Conservation (phyloP, 768 basidiomycete species). For the Chiua virens region DNA sequence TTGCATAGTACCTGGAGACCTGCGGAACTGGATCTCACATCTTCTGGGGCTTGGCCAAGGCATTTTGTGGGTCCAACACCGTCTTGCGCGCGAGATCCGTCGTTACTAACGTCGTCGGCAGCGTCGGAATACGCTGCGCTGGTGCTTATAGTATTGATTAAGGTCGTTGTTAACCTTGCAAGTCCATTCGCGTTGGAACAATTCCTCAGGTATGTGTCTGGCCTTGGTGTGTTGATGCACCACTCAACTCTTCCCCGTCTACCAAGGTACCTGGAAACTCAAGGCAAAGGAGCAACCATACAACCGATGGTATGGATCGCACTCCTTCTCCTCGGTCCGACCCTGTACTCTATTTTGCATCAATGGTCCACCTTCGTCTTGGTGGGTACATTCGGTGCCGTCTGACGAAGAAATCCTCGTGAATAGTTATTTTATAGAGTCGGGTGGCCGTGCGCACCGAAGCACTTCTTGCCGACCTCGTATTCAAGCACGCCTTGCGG, state of each 20-base stretch:
- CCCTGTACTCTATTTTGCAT: slow-evolving; percentile 40
- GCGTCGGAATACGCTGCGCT: neutral
- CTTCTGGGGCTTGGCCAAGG: slow-evolving; percentile 1
- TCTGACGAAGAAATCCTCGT: too few relatives aligned
- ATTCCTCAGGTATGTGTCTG: slow-evolving; percentile 4
- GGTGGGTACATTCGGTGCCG: slow-evolving; percentile 5
- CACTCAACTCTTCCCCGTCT: too few relatives aligned
- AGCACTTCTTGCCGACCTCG: slow-evolving; percentile 50
- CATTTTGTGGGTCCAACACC: slow-evolving; percentile 3
- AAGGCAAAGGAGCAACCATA: slow-evolving; percentile 44
- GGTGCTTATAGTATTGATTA: neutral
- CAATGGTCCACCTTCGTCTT: slow-evolving; percentile 51
- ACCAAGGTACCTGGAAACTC: slow-evolving; percentile 52
- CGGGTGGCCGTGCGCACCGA: slow-evolving; percentile 49
- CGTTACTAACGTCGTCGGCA: neutral
- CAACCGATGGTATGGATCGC: slow-evolving; percentile 73
- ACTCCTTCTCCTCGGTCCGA: slow-evolving; percentile 48
- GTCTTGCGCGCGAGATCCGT: neutral
- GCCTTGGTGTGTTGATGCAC: neutral
- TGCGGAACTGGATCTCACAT: neutral
- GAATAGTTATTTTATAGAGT: slow-evolving; percentile 23
- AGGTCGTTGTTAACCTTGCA: neutral
- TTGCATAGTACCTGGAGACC: neutral
- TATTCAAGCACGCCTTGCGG: slow-evolving; percentile 58
- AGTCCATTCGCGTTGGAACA: slow-evolving; percentile 8